phyloP scores from a whole-genome alignment of 495 filamentous ascomycete species.

The Aspergillus bridgeri region DNA sequence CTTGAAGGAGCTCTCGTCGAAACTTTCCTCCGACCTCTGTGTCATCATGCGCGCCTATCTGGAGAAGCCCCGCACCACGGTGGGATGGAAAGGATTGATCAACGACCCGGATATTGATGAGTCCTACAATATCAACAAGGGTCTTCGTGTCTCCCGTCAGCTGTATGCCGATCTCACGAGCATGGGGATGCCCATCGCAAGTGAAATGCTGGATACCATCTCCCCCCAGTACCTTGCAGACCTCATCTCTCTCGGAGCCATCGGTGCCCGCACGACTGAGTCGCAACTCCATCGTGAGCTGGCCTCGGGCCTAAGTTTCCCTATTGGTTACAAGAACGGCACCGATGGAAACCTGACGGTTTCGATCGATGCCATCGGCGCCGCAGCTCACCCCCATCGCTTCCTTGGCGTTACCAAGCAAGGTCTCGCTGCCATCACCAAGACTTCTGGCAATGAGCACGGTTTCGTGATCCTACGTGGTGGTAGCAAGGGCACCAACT shows the following conservation, averaged over 20 bases:
- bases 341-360: conserved; percentile 92
- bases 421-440: conserved; percentile 90
- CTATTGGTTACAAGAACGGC: conserved; percentile 98
- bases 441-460: conserved; percentile 89
- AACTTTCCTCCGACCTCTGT: conserved; percentile 76
- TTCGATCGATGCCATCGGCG: conserved; percentile 94
- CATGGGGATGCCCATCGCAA: conserved; percentile 86
- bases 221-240: conserved; percentile 96
- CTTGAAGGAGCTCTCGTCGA: conserved; percentile 68
- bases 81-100: conserved; percentile 98
- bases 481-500: conserved; percentile 92
- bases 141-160: conserved; percentile 79
- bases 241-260: conserved; percentile 90
- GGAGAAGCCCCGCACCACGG: conserved; percentile 98
- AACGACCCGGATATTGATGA: conserved; percentile 98
- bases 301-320: conserved; percentile 95
- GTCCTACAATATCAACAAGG: conserved; percentile 99
- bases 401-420: conserved; percentile 99
- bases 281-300: conserved; percentile 93
- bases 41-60: conserved; percentile 99
- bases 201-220: conserved; percentile 98
- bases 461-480: conserved; percentile 95
- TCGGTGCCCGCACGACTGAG: conserved; percentile 96
- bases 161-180: conserved; percentile 87
- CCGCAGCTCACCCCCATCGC: conserved; percentile 86